Base-by-base conservation (phyloP, 2,329 filamentous ascomycete genomes). In the Helminthosporium solani region DNA sequence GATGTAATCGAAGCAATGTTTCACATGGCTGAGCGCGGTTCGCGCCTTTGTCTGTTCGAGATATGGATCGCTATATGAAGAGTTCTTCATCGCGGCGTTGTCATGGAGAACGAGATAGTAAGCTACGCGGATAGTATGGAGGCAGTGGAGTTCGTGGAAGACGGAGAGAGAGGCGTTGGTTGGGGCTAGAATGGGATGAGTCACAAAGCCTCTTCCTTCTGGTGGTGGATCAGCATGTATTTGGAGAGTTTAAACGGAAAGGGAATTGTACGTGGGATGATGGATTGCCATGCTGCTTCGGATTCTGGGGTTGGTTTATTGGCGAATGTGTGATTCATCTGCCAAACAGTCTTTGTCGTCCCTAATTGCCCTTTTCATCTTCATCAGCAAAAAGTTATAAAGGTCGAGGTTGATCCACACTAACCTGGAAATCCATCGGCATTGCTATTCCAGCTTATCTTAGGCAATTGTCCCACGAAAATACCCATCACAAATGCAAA, bases 1-100 rank as follows among this genome's bases (percentile, higher is more conserved):
- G 15, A 52, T 31, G n/a, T 52, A 48, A 25, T 54, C 52, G n/a
- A 52, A 50, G 39, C 52, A 54, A 46, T 54, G 49, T 6, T 43
- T 42, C 1, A 43, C 16, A 37, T 56, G 53, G 18, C 35, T 30
- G 5, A 38, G 37, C 23, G 33, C 14, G 16, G 21, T 18, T 18
- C 41, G 33, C 18, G 25, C 44, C 14, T 33, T 37, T 23, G 33
- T 16, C 2, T 41, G 19, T n/a, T 46, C 31, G 12, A 47, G 16
- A 25, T 31, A 40, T 12, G 35, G 40, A 9, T 33, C 27, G 5
- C 19, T 16, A 8, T 42, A 35, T 11, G 20, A 20, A 8, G 25
- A 33, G 15, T 41, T 36, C 23, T 28, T 19, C 7, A 34, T 33
- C 31, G 33, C 38, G 33, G 27, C 36, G 18, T 14, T 39, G 40